Conservation (phyloP, 106 monocot species). For the Acanthochlamys bracteata region DNA sequence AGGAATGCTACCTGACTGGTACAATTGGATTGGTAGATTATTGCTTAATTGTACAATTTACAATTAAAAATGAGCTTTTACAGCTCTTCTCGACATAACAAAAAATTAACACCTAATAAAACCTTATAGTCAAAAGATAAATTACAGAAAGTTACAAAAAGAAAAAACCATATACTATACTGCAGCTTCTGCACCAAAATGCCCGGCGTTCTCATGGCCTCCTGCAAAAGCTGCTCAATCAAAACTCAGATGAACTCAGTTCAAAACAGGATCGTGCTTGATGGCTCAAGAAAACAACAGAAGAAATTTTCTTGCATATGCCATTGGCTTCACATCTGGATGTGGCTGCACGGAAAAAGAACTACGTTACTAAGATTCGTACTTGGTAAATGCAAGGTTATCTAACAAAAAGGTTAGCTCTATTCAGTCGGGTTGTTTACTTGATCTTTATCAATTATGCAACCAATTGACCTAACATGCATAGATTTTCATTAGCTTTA, state of each 20-base stretch:
- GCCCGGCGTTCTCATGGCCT: not conserved
- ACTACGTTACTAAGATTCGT: not conserved
- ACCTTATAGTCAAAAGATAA: not conserved
- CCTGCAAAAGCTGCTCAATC: not conserved
- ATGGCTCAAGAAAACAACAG: conserved; percentile 62
- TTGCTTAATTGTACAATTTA: not conserved
- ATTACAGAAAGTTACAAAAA: not conserved
- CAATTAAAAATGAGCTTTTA: not conserved
- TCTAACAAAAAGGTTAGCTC: too few relatives aligned
- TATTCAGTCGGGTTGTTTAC: too few relatives aligned
- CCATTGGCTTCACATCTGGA: conserved; percentile 98
- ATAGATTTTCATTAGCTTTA: too few relatives aligned
- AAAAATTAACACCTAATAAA: not conserved
- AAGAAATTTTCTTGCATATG: conserved; percentile 88
- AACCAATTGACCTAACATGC: too few relatives aligned
- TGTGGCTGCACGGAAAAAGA: conserved; percentile 63
- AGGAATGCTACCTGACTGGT: too few relatives aligned
- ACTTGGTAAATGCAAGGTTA: too few relatives aligned
- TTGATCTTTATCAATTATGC: too few relatives aligned
- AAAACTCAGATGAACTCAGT: not conserved
- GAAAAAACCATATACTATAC: not conserved
- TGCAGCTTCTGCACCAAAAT: not conserved
- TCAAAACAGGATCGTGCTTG: not conserved
- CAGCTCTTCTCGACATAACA: not conserved
- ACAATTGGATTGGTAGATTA: too few relatives aligned